These are phyloP conservation scores for Pisolithus sp. DNA, from an alignment of 768 basidiomycete species.

Conservation along the genomic window DNA sequence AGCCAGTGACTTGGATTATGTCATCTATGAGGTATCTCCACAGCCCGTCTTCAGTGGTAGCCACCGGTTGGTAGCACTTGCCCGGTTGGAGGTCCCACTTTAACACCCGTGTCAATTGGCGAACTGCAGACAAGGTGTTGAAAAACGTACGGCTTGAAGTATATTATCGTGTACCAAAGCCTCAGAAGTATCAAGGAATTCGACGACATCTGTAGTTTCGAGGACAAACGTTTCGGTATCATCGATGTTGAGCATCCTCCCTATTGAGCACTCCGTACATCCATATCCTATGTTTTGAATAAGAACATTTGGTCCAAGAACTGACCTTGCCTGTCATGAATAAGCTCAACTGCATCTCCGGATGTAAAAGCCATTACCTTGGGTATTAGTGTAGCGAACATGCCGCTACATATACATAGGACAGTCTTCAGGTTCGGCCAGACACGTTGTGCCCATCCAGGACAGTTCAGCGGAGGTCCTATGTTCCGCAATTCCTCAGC, in stretches of 20 bases:
- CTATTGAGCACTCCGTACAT: slow-evolving; percentile 6
- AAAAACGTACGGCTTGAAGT: background rate
- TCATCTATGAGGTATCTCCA: no score
- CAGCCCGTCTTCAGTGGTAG: no score
- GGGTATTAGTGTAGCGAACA: background rate
- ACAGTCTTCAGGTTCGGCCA: slow-evolving; percentile 5
- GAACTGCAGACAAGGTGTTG: background rate
- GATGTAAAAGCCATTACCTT: background rate
- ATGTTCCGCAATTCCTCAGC: slow-evolving; percentile 3
- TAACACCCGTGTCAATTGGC: no score
- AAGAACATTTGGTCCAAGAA: slow-evolving; percentile 10
- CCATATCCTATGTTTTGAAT: slow-evolving; percentile 9
- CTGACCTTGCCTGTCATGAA: slow-evolving; percentile 7
- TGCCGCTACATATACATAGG: slow-evolving; percentile 1
- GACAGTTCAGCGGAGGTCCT: background rate
- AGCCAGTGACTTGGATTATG: slow-evolving; percentile 4
- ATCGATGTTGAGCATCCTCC: slow-evolving; percentile 3
- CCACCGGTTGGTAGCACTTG: slow-evolving; percentile 2
- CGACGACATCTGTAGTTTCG: background rate
- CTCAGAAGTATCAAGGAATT: background rate
- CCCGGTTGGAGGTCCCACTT: slow-evolving; percentile 2
- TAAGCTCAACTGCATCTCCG: background rate
- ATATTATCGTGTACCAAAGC: background rate
- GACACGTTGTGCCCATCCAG: slow-evolving; percentile 1
- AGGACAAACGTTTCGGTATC: background rate